A percentile compares a stretch with the other conserved stretches of the same genome.
These are phyloP conservation scores for Macrolepiota dolichaula DNA, from an alignment of 768 basidiomycete genomes.

Conservation along the genomic window DNA sequence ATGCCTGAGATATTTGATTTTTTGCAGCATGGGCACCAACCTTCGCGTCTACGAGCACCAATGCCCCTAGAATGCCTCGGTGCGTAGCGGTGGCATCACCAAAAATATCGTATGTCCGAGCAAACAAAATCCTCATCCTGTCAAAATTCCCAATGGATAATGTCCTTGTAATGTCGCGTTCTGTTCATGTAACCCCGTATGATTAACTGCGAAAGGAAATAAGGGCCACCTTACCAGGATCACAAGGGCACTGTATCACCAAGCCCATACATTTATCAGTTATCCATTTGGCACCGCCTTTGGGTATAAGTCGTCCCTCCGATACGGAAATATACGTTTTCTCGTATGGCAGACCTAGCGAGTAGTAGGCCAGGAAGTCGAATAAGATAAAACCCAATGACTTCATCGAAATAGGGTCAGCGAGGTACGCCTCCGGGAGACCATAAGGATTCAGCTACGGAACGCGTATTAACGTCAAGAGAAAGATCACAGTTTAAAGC, in stretches of 20 bases:
- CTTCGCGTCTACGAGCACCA: conserved; percentile 21
- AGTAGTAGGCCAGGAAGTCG: conserved; percentile 70
- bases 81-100: conserved; percentile 16
- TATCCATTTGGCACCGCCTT: conserved; percentile 23
- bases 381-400: conserved; percentile 56
- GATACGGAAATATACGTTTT: conserved; percentile 37
- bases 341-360: conserved; percentile 37
- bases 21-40: not conserved
- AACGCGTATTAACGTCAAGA: not conserved
- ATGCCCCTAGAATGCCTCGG: conserved; percentile 20
- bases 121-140: conserved; percentile 31
- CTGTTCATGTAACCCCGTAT: not conserved
- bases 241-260: conserved; percentile 28
- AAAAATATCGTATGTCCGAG: conserved; percentile 24
- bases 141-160: conserved; percentile 23
- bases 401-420: conserved; percentile 43
- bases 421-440: conserved; percentile 41
- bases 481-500: not conserved
- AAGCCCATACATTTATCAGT: conserved; percentile 28
- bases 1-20: not conserved
- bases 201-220: not conserved
- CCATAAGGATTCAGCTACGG: conserved; percentile 57
- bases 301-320: conserved; percentile 31
- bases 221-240: not conserved
- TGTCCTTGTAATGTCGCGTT: conserved; percentile 36